Evolutionary conservation across 2,329 filamentous ascomycete genomes (phyloP), one percentile per base, ranked within the genome.

Genomic region (Venturia pyrina): DNA sequence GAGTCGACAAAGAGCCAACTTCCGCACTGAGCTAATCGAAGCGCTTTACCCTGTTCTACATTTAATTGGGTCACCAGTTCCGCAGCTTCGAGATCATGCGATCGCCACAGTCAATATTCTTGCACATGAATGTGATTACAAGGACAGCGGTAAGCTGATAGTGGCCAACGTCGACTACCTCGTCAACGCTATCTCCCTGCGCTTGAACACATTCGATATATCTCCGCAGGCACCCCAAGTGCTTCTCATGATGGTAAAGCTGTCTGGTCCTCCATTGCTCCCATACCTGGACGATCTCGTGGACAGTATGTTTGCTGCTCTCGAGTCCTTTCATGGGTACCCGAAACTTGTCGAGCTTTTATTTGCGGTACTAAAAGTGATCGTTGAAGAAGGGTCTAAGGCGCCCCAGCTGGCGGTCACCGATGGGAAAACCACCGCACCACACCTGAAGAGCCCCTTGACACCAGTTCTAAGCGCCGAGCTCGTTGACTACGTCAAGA

Each of bases 251-350:
- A 96, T 98, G 90, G 87, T 98, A 67, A 87, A 85, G 34, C 83
- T 99, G 17, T 91, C 92, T 21, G 95, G 95, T 0, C 87, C 92
- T 1, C 83, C 82, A 8, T 76, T 99, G 28, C 82, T 99, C 13
- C 92, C 93, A 0, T 97, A 93, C 72, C 80, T 99, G 1, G 93
- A 98, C 72, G 95, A 99, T 73, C 85, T 96, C 0, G 87, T 98
- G 3, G 89, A 88, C 5, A 93, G 91, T 0, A 91, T 99, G 48
- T 98, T 99, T 74, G 89, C 90, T 0, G 91, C 93, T 0, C 79
- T 99, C n/a, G 92, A 97, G 70, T 90, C 91, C 71, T 99, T 95
- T 71, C 95, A 99, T 71, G 95, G 95, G 1, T 98, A 99, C 74
- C 87, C 91, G 0, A 78, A 83, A 21, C 87, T 99, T 66, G 93